Evolutionary conservation across 345 rosid genomes (phyloP), one percentile per base, ranked within the genome.

Genomic region (Orychophragmus violaceus): DNA sequence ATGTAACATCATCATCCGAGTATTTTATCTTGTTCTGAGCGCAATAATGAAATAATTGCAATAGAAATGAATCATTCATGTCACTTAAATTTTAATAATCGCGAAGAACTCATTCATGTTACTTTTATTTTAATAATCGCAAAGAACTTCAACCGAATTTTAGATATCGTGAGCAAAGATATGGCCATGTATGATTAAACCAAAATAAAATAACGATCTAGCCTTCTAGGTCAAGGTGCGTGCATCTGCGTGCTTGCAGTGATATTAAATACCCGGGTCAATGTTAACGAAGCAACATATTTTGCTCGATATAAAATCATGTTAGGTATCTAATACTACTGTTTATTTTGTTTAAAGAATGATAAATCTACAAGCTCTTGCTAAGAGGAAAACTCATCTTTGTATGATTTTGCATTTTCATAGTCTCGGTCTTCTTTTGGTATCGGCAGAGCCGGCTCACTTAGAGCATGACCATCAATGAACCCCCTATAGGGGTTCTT

Each of bases 1-100:
- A 60, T 44, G 52, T 41, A 59, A 41, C 68, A 32, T 32, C 68
- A 66, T 51, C 56, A 52, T 74, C 49, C 42, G 30, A 18, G 32
- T 17, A 22, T 50, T 51, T 42, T 9, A 51, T 23, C 37, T 66
- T 52, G 11, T 18, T 17, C 30, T 3, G 11, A n/a, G 8, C 37
- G 70, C 45, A 57, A 36, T 56, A 45, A 33, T 55, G 6, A 50
- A 50, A 50, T 35, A 28, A 58, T 35, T 37, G 36, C 39, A 28
- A 23, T 21, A 30, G 11, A 59, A 50, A 28, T 65, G 55, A 56
- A 36, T 37, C 54, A 17, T 50, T 49, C 66, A 72, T 6, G 41
- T 42, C 42, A 50, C 62, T 17, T 59, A 41, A 1, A 2, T 28
- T 66, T 59, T 49, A 8, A 12, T 59, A 59, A n/a, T 73, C 8